These are phyloP conservation scores for Melaleuca quinquenervia DNA, from an alignment of 345 rosid species.

Conservation along the genomic window DNA sequence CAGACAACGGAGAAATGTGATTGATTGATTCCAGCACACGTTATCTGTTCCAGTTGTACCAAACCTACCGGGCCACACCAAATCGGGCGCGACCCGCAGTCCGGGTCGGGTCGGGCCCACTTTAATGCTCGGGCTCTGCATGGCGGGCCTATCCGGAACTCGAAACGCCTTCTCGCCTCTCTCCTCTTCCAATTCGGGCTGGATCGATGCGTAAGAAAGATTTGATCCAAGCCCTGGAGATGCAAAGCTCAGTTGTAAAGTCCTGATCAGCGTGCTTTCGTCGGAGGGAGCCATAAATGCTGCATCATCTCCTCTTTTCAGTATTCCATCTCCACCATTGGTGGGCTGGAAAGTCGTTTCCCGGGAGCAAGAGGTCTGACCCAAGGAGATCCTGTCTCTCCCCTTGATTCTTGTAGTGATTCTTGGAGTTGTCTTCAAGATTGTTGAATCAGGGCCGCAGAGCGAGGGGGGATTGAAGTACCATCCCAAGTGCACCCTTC, in stretches of 20 bases:
- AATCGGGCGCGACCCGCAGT: background rate
- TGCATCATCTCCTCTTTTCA: too few species aligned
- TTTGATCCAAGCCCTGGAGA: rapidly evolving
- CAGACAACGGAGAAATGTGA: background rate
- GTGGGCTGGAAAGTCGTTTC: background rate
- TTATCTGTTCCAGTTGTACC: background rate
- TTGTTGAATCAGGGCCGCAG: too few species aligned
- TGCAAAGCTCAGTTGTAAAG: background rate
- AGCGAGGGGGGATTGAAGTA: too few species aligned
- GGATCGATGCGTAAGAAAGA: too few species aligned
- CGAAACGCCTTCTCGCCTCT: background rate
- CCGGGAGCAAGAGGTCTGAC: rapidly evolving
- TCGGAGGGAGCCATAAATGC: too few species aligned
- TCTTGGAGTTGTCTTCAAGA: background rate
- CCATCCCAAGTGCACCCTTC: too few species aligned
- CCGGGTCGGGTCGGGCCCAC: background rate
- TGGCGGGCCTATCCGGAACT: background rate
- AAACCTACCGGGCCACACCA: background rate
- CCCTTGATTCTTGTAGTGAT: background rate
- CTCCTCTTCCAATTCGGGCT: background rate
- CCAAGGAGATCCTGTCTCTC: background rate
- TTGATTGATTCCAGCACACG: background rate
- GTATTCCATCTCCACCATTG: too few species aligned
- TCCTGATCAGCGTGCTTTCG: background rate
- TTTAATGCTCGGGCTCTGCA: background rate